Evolutionary conservation across 1,284 basidiomycete genomes (phyloP).

Genomic region (Mrakiaceae sp.): DNA sequence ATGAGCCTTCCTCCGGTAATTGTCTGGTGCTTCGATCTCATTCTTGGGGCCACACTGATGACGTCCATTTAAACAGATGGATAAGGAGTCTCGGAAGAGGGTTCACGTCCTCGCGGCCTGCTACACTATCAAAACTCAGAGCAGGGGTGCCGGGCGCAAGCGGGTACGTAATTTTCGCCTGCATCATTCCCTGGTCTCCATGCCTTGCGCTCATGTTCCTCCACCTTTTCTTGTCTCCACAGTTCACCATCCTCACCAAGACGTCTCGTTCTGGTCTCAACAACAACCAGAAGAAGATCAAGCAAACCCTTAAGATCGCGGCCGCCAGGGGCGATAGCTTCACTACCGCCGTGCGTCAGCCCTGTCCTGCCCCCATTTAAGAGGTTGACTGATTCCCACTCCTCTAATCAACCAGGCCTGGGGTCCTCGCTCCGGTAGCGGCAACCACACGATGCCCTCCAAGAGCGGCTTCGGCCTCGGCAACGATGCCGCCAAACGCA

Average conservation of each 20-base stretch:
- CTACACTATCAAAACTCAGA: conserved; percentile 64
- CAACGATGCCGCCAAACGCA: conserved; percentile 23
- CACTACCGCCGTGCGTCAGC: too few species aligned
- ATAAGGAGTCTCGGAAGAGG: conserved; percentile 53
- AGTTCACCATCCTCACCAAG: conserved; percentile 56
- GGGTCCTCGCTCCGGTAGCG: conserved; percentile 15
- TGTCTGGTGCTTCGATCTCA: too few species aligned
- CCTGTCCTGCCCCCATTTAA: too few species aligned
- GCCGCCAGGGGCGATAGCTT: conserved; percentile 1
- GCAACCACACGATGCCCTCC: conserved; percentile 14
- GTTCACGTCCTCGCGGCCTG: conserved; percentile 65
- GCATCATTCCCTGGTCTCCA: not conserved
- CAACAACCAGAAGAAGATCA: conserved; percentile 51
- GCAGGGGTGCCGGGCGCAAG: conserved; percentile 52
- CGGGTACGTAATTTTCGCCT: conserved; percentile 34
- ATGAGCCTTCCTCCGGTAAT: conserved; percentile 54
- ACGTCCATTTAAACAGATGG: conserved; percentile 34
- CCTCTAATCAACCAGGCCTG: conserved; percentile 7
- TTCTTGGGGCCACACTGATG: too few species aligned
- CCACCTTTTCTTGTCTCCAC: conserved; percentile 1
- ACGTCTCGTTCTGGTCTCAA: conserved; percentile 47
- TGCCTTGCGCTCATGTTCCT: not conserved
- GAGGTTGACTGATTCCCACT: too few species aligned
- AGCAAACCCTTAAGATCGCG: conserved; percentile 39
- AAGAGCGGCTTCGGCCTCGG: conserved; percentile 19